A percentile compares a stretch with the other conserved stretches of the same genome.
These are phyloP conservation scores for Creolimax fragrantissima DNA, from an alignment of 78 protist genomes.

Conservation along the genomic window DNA sequence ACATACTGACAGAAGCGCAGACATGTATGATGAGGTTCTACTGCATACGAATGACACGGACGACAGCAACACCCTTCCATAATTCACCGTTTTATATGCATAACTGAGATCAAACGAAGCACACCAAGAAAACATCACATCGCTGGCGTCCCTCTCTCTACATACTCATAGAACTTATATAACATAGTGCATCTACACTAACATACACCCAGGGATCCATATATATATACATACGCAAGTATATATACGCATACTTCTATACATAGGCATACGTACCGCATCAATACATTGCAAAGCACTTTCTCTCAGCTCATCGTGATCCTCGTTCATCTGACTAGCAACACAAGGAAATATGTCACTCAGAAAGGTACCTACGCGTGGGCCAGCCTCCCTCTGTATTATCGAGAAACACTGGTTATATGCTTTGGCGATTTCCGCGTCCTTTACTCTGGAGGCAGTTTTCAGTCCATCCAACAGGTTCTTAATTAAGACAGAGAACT, in stretches of 20 bases:
- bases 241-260: constrained; percentile 21
- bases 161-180: neutral
- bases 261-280: neutral
- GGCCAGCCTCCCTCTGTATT: neutral
- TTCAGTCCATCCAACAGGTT: neutral
- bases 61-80: constrained; percentile 41
- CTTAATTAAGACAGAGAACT: neutral
- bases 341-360: neutral
- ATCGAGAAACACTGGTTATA: neutral
- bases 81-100: constrained; percentile 53
- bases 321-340: neutral
- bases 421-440: neutral
- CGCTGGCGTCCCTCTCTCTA: neutral
- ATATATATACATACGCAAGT: neutral
- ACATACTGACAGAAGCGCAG: neutral
- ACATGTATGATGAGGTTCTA: no score
- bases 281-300: neutral
- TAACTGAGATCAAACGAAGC: neutral
- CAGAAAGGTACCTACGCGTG: neutral
- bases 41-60: no score
- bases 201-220: neutral
- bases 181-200: neutral
- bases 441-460: neutral
- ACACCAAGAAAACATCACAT: neutral
- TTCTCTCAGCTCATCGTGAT: neutral